These are phyloP conservation scores for Phytophthora cryptogea DNA, from an alignment of 352 stramenopile species.

Conservation along the genomic window DNA sequence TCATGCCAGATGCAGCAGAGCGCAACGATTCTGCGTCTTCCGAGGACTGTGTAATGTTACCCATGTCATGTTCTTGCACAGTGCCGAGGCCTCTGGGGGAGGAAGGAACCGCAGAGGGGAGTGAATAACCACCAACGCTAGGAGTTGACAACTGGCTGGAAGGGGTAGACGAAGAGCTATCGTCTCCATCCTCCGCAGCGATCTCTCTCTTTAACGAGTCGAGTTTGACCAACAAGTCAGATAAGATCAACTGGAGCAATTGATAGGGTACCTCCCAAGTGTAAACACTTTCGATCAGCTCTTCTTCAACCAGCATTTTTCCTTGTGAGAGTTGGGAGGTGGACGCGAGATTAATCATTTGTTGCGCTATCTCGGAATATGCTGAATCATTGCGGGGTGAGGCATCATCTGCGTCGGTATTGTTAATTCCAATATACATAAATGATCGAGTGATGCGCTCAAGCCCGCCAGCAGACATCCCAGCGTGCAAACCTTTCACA, in stretches of 20 bases:
- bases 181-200: constrained; percentile 35
- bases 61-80: constrained; percentile 41
- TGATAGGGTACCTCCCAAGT: constrained; percentile 89
- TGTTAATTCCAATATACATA: constrained; percentile 66
- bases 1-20: constrained; percentile 14
- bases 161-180: constrained; percentile 50
- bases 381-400: constrained; percentile 10
- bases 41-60: constrained; percentile 17
- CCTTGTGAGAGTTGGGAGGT: constrained; percentile 46
- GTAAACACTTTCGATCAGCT: constrained; percentile 88
- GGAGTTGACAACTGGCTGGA: constrained; percentile 56
- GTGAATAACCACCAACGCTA: constrained; percentile 37
- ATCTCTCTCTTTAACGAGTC: constrained; percentile 64
- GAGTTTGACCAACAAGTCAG: constrained; percentile 73
- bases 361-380: constrained; percentile 44
- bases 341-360: constrained; percentile 46
- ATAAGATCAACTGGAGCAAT: constrained; percentile 77
- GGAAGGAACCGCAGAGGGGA: constrained; percentile 30
- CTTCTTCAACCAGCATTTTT: constrained; percentile 86
- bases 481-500: constrained; percentile 46
- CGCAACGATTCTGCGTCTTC: constrained; percentile 16
- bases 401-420: constrained; percentile 9
- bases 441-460: constrained; percentile 81
- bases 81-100: constrained; percentile 36
- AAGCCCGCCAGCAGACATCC: constrained; percentile 40